These are phyloP conservation scores for Didymellaceae sp. DNA, from an alignment of 2,329 filamentous ascomycete genomes.

Conservation along the genomic window DNA sequence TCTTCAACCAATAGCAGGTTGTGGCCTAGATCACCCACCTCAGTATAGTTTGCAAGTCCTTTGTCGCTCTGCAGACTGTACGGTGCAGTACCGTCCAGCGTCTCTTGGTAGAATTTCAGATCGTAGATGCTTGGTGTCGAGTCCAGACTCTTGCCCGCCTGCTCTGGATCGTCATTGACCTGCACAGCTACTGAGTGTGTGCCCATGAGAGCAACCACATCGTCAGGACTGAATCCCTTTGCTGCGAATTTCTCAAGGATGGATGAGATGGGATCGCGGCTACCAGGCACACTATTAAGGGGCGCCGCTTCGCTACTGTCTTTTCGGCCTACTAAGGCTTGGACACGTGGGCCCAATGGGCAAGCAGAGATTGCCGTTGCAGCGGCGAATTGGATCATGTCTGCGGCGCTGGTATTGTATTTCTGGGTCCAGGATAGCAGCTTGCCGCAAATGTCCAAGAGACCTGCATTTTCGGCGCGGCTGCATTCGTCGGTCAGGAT, in stretches of 20 bases:
- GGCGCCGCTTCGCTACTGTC: conserved; percentile 27
- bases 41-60: conserved; percentile 26
- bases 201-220: conserved; percentile 45
- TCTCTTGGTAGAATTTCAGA: conserved; percentile 39
- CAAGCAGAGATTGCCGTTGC: conserved; percentile 32
- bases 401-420: conserved; percentile 43
- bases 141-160: conserved; percentile 35
- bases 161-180: conserved; percentile 31
- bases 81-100: conserved; percentile 32
- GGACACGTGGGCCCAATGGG: conserved; percentile 30
- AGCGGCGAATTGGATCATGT: conserved; percentile 39
- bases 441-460: conserved; percentile 51
- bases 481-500: conserved; percentile 35
- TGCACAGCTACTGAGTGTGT: conserved; percentile 40
- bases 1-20: neutral
- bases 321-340: conserved; percentile 29
- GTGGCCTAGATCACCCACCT: conserved; percentile 10
- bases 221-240: conserved; percentile 36
- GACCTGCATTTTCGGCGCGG: conserved; percentile 51
- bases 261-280: conserved; percentile 22
- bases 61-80: conserved; percentile 33
- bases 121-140: conserved; percentile 39
- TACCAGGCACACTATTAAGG: conserved; percentile 20
- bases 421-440: conserved; percentile 48
- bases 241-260: conserved; percentile 34